Evolutionary conservation across 495 filamentous ascomycete genomes (phyloP), one percentile per base, ranked within the genome.

Genomic region (Xylaria scruposa): DNA sequence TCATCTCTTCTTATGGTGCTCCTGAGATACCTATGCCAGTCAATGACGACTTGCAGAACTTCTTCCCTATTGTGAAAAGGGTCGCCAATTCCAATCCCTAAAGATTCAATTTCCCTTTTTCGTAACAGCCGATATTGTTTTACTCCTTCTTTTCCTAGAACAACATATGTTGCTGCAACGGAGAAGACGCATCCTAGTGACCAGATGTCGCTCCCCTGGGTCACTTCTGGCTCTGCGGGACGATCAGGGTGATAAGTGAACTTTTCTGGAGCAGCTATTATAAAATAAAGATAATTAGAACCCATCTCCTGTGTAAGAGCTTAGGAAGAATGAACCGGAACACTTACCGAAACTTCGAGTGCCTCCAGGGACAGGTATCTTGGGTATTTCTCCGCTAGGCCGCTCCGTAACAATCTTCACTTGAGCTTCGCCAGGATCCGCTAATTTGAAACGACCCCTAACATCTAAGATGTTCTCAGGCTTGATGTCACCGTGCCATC

Each of bases 121-220:
- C 81, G 76, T 13, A 80, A 26, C 13, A 70, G 49, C 5, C 70
- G 46, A 68, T 78, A 82, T 61, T 76, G 72, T 24, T 62, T 51
- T 13, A 80, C 68, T 13, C 81, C 81, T 53, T 68, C 62, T 56
- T 70, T 70, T 8, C 80, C 81, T 4, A 82, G 68, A 13, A 81
- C 72, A 1, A 81, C 75, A 73, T 79, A 83, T n/a, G 81, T 82
- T n/a, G 81, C 81, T 13, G 77, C 79, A 13, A 81, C 60, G 2
- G 81, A 83, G 61, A 83, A 78, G 56, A 83, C 81, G 71, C 81
- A 83, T 24, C 79, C 81, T 40, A 83, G 54, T 4, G 81, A 81
- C 81, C 81, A 83, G 21, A 76, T 78, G 67, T 83, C 81, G 36
- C 78, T 78, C 17, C 60, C 76, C 65, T 79, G 81, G 54, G 40